Percentiles rank a stretch among this genome's conserved stretches.
These are phyloP conservation scores for Caloboletus firmus DNA, from an alignment of 1,284 basidiomycete genomes.

Conservation along the genomic window DNA sequence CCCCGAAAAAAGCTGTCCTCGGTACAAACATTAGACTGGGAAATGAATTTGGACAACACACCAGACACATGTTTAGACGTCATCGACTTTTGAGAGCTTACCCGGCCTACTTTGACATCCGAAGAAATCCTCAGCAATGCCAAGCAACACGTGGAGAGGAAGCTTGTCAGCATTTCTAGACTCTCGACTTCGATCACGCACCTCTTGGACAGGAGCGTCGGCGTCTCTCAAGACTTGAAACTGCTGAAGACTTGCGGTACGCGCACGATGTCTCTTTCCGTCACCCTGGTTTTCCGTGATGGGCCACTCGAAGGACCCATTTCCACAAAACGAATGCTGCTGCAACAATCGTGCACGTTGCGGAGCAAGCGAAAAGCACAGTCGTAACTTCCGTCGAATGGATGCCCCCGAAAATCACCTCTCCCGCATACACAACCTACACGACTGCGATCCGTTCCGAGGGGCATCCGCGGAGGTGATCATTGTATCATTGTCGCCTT, in stretches of 20 bases:
- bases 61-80: background rate
- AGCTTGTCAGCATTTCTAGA: background rate
- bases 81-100: background rate
- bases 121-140: background rate
- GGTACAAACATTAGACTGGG: background rate
- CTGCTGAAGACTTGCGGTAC: background rate
- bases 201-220: background rate
- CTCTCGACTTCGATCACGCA: background rate
- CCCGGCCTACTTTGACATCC: background rate
- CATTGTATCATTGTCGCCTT: background rate
- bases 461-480: background rate
- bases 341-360: slow-evolving; percentile 1
- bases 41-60: background rate
- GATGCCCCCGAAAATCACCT: background rate
- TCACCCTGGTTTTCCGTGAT: background rate
- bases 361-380: background rate
- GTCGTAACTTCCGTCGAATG: background rate
- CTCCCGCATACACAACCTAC: background rate
- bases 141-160: slow-evolving; percentile 5
- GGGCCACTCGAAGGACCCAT: background rate
- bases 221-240: background rate
- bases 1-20: background rate
- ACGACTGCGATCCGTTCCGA: slow-evolving; percentile 9
- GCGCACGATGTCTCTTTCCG: background rate
- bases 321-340: background rate